Base-by-base conservation (phyloP, 768 basidiomycete genomes). In the Tremella mesenterica region DNA sequence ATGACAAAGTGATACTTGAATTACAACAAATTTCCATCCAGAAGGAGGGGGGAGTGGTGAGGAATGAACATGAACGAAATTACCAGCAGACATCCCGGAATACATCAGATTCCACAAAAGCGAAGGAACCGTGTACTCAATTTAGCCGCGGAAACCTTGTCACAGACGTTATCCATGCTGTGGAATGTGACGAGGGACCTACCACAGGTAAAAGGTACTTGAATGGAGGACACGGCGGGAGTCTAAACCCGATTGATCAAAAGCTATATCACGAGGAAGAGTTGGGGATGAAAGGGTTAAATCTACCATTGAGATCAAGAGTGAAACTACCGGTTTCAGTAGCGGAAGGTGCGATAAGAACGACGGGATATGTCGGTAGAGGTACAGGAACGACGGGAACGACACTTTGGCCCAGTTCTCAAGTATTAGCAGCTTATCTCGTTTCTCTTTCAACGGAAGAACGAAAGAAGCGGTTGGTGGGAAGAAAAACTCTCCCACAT, bases 351-450 rank as follows among this genome's bases (percentile, higher is more conserved):
- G 21, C 43, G 12, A 44, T 18, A 18, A 36, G 34, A 12, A 23
- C 12, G 26, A 25, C 45, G n/a, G 20, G 45, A 6, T 47, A 14
- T 16, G 16, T 23, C 20, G 20, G 18, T 36, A 9, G 29, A 30
- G 3, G 45, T 34, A 34, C 54, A 69, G 3, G 63, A 72, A 14
- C 83, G 23, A 89, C 85, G 54, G 88, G 88, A 16, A 88, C 86
- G 2, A 81, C 85, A 1, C 81, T 90, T 47, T 90, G 88, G 88
- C 81, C 89, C 48, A 82, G 81, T 36, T 85, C 82, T 0, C 88
- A 92, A 71, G 79, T 85, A 66, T 78, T 90, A 33, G 78, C 85
- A 16, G 64, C 77, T 39, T 86, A 82, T 65, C 76, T 88, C 28
- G 71, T 77, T 44, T 54, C 53, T 13, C 48, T 61, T 18, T 25